Evolutionary conservation across 306 rosid species (phyloP).

Genomic region (Gastrolobium villosum): DNA sequence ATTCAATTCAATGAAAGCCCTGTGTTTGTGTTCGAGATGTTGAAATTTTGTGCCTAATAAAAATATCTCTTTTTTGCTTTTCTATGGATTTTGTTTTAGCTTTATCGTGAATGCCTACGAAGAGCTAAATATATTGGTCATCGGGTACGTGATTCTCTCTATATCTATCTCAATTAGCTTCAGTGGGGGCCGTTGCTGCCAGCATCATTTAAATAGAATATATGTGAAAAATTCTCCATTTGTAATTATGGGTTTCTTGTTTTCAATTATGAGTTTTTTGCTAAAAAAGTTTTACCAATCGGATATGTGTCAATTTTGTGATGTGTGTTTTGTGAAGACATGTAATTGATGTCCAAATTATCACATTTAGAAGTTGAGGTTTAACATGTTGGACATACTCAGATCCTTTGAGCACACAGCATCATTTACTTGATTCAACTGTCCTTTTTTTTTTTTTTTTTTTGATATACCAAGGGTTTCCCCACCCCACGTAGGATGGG

Average conservation of each 20-base stretch:
- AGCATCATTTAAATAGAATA: neutral
- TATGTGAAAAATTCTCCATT: neutral
- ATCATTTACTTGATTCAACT: neutral
- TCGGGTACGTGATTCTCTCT: conserved; percentile 59
- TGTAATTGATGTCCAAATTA: conserved; percentile 9
- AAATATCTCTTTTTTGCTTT: neutral
- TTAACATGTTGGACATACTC: neutral
- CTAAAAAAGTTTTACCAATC: neutral
- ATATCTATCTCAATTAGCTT: neutral
- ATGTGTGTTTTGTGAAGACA: neutral
- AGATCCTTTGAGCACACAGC: neutral
- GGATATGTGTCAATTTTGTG: conserved; percentile 15
- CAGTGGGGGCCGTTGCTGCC: conserved; percentile 9
- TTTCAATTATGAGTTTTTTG: conserved; percentile 5
- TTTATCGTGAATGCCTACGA: conserved; percentile 93
- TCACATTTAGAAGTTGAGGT: conserved; percentile 14
- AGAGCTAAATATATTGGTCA: conserved; percentile 90
- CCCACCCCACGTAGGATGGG: too few species aligned
- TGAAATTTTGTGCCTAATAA: neutral
- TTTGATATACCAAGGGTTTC: too few species aligned
- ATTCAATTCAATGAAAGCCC: conserved; percentile 12
- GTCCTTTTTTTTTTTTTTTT: too few species aligned
- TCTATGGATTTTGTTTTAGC: conserved; percentile 53
- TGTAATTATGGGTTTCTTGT: conserved; percentile 14
- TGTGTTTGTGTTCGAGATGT: conserved; percentile 5